Base-by-base conservation (phyloP, 2,329 filamentous ascomycete species). In the Fusarium continuum region DNA sequence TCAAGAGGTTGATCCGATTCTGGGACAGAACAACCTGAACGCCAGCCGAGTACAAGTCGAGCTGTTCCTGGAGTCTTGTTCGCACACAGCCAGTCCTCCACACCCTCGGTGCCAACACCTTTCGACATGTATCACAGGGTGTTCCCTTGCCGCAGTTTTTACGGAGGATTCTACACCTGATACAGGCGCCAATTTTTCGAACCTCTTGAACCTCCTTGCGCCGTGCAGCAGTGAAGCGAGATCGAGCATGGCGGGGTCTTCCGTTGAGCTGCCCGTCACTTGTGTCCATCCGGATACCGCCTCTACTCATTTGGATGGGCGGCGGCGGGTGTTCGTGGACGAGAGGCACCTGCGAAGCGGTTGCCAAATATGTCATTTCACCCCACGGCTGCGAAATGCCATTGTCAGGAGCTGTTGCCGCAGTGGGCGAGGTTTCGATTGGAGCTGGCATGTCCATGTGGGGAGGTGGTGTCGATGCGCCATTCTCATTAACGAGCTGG, bases 141-240 rank as follows among this genome's bases (percentile, higher is more conserved):
- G 81, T 84, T 26, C 85, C 87, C 55, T 82, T 83, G n/a, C 85
- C 87, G 68, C 87, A 90, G 2, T 85, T 87, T 75, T 90, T 90
- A 54, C 87, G 82, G 29, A 90, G 74, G 60, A 89, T 88, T 31
- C 86, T 82, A 68, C 87, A 90, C 38, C 87, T 79, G 47, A 89
- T 88, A 65, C 87, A 90, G 11, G 87, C 87, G 6, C 87, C 87
- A 29, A 87, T 82, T 66, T 87, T 86, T 20, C 87, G 83, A 19
- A 89, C 85, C 61, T 86, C 84, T 64, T 88, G 85, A 3, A 90
- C 87, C 68, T 89, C 85, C 69, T 85, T 87, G 19, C 87, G 80
- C n/a, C 87, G 80, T 2, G 77, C 77, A 6, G 84, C 78, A 17
- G 82, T 84, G 64, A 89, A 89, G 8, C 83, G 79, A 5, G 85